Evolutionary conservation across 2,329 filamentous ascomycete genomes (phyloP), one percentile per base, ranked within the genome.

Genomic region (Pyrenochaeta sp.): DNA sequence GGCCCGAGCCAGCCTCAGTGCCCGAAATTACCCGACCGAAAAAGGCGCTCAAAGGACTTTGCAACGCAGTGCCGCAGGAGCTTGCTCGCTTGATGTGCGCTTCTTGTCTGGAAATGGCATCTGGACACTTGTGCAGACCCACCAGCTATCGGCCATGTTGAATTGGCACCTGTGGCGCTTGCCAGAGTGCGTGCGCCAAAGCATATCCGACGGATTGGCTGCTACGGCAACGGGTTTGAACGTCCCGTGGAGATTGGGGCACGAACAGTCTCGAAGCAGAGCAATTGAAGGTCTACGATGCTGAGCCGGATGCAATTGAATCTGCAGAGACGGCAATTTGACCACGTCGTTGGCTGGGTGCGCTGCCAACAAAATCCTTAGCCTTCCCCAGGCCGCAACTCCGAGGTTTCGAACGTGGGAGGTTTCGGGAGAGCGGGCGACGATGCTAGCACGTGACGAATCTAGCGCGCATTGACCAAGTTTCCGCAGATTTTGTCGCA

Each of bases 401-500:
- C 58, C 54, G 58, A 61, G 58, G 58, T 53, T 50, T 57, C 44
- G 39, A n/a, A 55, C 44, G 47, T 41, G 48, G 48, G 35, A 52
- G 48, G 34, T 46, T 47, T 48, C 58, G 54, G 58, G 53, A 56
- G 35, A 51, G 53, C 48, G 53, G 48, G 26, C 35, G 23, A 41
- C 18, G 32, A 10, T 37, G 36, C 50, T 51, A 54, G 42, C 38
- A 35, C 44, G 35, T 41, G 34, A 44, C 39, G 43, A 51, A 48
- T 22, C 48, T 58, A 61, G 58, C 47, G 58, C 36, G 44, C 52
- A 58, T 58, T 53, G 58, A 44, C 55, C 54, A 55, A 58, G 45
- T 57, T n/a, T 50, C 52, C 46, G 48, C 44, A 56, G 46, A 51
- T 49, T 49, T 45, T 56, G 47, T 52, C 53, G 47, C 53, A 49